phyloP scores from a whole-genome alignment of 2,329 filamentous ascomycete genomes.

The Beauveria brongniartii region DNA sequence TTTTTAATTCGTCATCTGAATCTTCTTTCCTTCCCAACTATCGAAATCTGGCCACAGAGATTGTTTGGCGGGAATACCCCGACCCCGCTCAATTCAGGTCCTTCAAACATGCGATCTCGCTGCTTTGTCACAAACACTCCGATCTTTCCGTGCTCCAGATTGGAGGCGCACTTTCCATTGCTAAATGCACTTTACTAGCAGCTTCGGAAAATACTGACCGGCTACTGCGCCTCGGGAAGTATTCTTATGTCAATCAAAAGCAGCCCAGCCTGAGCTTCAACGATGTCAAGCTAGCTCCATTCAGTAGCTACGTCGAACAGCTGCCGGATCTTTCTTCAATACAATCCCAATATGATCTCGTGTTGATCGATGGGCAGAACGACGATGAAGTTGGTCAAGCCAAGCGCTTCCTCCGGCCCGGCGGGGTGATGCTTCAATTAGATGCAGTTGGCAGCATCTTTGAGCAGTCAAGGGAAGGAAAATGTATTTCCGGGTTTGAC shows the following conservation, averaged over 20 bases:
- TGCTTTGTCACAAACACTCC: conserved; percentile 32
- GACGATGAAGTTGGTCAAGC: conserved; percentile 11
- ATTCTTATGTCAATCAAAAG: conserved; percentile 20
- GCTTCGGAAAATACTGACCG: conserved; percentile 17
- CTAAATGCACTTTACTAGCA: conserved; percentile 19
- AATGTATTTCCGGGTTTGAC: neutral
- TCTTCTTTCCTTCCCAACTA: conserved; percentile 38
- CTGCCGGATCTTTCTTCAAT: neutral
- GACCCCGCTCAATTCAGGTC: conserved; percentile 17
- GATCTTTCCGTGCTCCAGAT: conserved; percentile 31
- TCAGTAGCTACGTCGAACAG: neutral
- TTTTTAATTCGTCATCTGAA: conserved; percentile 21
- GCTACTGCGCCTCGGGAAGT: conserved; percentile 27
- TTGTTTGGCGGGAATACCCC: conserved; percentile 38
- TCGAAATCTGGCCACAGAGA: conserved; percentile 39
- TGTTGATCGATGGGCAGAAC: neutral
- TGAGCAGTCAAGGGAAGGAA: neutral
- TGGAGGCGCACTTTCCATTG: conserved; percentile 20
- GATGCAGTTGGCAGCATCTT: neutral
- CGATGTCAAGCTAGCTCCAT: neutral
- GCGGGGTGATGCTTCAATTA: neutral
- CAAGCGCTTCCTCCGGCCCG: conserved; percentile 11
- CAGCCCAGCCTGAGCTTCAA: neutral
- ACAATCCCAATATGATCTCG: neutral
- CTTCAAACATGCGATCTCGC: conserved; percentile 21